Evolutionary conservation across 2,329 filamentous ascomycete genomes (phyloP).

Genomic region (Trichoderma citrinoviride): DNA sequence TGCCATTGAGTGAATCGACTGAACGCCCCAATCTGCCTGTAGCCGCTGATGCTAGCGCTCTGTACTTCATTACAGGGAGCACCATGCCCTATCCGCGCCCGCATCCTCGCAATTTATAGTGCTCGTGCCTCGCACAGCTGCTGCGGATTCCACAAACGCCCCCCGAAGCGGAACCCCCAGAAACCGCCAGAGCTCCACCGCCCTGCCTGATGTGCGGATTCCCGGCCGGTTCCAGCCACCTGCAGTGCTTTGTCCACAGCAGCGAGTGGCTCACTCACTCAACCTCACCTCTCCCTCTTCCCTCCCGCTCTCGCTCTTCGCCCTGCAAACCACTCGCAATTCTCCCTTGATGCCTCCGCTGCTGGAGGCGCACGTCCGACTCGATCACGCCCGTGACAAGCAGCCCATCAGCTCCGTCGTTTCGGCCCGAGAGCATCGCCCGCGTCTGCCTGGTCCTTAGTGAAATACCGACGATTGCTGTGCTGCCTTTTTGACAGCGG

Average conservation of each 20-base stretch:
- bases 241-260: background rate
- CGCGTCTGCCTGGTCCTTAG: slow-evolving; percentile 7
- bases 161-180: slow-evolving; percentile 14
- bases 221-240: background rate
- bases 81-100: background rate
- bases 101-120: background rate
- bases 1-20: background rate
- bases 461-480: background rate
- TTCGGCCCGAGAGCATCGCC: slow-evolving; percentile 11
- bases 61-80: background rate
- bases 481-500: slow-evolving; percentile 20
- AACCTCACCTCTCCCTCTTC: slow-evolving; percentile 10
- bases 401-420: background rate
- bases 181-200: background rate
- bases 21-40: background rate
- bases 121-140: background rate
- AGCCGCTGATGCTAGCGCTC: background rate
- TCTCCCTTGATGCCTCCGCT: slow-evolving; percentile 15
- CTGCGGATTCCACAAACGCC: slow-evolving; percentile 14
- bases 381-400: background rate
- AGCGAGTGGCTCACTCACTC: background rate
- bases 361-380: slow-evolving; percentile 2
- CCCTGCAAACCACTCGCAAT: background rate
- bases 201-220: slow-evolving; percentile 13
- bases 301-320: background rate